Conservation (phyloP, 2,329 filamentous ascomycete genomes). For the Rutstroemia sydowiana region DNA sequence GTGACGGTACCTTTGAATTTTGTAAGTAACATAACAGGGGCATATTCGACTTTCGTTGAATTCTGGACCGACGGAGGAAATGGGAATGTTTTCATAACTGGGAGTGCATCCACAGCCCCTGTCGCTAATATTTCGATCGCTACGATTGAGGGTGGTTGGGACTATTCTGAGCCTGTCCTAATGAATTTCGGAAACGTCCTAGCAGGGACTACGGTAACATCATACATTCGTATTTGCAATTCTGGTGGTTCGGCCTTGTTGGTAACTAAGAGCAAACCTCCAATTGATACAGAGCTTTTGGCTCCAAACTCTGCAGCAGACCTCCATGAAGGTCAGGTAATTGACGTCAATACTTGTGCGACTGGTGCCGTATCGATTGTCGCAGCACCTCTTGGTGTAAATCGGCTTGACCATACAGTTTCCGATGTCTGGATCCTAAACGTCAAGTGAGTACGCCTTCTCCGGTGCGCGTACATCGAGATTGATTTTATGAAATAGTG, state of each 20-base stretch:
- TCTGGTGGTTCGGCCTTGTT: constrained; percentile 26
- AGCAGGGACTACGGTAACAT: constrained; percentile 21
- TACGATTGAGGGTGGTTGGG: constrained; percentile 29
- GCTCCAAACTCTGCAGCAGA: constrained; percentile 21
- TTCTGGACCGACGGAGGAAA: constrained; percentile 28
- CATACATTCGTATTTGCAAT: constrained; percentile 27
- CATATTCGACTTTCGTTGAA: constrained; percentile 27
- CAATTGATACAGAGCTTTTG: constrained; percentile 16
- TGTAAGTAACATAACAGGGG: constrained; percentile 22
- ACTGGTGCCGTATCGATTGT: constrained; percentile 25
- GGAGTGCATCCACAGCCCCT: constrained; percentile 25
- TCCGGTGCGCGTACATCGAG: neutral
- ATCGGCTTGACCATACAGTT: constrained; percentile 18
- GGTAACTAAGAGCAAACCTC: constrained; percentile 29
- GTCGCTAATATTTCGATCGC: constrained; percentile 27
- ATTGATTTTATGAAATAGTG: constrained; percentile 13
- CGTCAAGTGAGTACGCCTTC: constrained; percentile 18
- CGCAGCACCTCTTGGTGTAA: constrained; percentile 21
- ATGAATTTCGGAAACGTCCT: constrained; percentile 27
- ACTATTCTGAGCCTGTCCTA: constrained; percentile 15
- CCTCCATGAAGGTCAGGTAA: constrained; percentile 25
- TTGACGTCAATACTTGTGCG: constrained; percentile 23
- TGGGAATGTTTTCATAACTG: constrained; percentile 23
- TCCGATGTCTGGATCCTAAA: constrained; percentile 33
- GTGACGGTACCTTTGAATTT: constrained; percentile 26